These are phyloP conservation scores for Cynanchum wilfordii DNA, from an alignment of 257 asterid genomes.

Conservation along the genomic window DNA sequence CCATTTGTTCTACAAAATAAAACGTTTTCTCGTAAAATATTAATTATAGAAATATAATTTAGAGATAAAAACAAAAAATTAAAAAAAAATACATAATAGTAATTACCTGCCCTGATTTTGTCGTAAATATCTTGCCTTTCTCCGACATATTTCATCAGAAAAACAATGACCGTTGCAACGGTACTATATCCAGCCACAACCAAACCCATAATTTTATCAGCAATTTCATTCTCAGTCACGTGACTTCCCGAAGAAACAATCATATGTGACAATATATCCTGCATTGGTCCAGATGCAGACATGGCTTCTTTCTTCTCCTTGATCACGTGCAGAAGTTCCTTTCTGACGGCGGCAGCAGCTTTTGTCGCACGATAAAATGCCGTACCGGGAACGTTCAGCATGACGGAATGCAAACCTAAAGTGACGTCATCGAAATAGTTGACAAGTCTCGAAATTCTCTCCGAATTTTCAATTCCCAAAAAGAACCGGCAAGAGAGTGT, in stretches of 20 bases:
- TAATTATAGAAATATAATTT: too few relatives aligned
- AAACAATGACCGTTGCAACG: slow-evolving; percentile 56
- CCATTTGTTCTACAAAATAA: slow-evolving; percentile 51
- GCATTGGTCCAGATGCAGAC: slow-evolving; percentile 13
- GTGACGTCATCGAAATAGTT: slow-evolving; percentile 47
- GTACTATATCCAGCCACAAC: slow-evolving; percentile 67
- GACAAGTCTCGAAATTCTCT: slow-evolving; percentile 38
- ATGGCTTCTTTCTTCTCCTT: slow-evolving; percentile 52
- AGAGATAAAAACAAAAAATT: too few relatives aligned
- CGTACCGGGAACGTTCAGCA: slow-evolving; percentile 51
- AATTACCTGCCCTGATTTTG: slow-evolving; percentile 45
- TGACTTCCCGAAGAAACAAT: slow-evolving; percentile 32
- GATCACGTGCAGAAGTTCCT: slow-evolving; percentile 45
- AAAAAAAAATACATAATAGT: too few relatives aligned
- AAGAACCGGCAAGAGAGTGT: slow-evolving; percentile 54
- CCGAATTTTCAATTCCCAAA: slow-evolving; percentile 44
- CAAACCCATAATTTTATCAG: slow-evolving; percentile 69
- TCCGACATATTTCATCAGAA: slow-evolving; percentile 65
- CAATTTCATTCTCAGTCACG: slow-evolving; percentile 56
- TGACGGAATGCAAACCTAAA: slow-evolving; percentile 51
- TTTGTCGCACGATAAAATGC: slow-evolving; percentile 42
- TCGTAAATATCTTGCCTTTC: slow-evolving; percentile 35
- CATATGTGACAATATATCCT: slow-evolving; percentile 40
- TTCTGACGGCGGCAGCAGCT: slow-evolving; percentile 54
- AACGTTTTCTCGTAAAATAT: background rate